phyloP scores from a whole-genome alignment of 805 yeast species.

The Sugiyamaella qingdaonensis region DNA sequence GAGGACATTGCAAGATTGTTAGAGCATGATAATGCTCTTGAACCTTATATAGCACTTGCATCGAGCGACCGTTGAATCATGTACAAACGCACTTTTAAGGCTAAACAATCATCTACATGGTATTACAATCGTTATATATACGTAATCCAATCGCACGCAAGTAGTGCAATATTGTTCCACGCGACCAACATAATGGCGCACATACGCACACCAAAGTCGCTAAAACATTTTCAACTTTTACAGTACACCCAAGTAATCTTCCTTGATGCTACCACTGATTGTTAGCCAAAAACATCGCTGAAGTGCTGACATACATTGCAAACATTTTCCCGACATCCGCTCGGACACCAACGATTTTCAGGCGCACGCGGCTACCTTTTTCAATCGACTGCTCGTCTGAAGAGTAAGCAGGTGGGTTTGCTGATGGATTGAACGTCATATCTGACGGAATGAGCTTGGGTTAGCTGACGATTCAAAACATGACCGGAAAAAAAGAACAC shows the following conservation, averaged over 20 bases:
- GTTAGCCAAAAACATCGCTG: not conserved
- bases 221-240: slow-evolving; percentile 23
- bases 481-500: slow-evolving; percentile 10
- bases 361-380: slow-evolving; percentile 88
- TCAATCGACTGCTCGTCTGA: slow-evolving; percentile 92
- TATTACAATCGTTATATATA: slow-evolving; percentile 4
- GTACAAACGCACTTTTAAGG: not conserved
- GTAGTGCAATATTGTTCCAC: not conserved
- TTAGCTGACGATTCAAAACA: slow-evolving; percentile 13
- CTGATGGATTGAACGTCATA: slow-evolving; percentile 88
- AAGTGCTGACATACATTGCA: slow-evolving; percentile 52
- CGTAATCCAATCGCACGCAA: not conserved
- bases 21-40: not conserved
- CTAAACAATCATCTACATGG: slow-evolving; percentile 1
- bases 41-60: not conserved
- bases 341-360: slow-evolving; percentile 94
- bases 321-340: slow-evolving; percentile 96
- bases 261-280: slow-evolving; percentile 80
- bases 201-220: not conserved
- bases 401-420: slow-evolving; percentile 97
- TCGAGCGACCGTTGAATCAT: not conserved
- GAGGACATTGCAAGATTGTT: not conserved
- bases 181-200: not conserved
- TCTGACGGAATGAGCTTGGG: slow-evolving; percentile 74
- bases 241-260: slow-evolving; percentile 90